Conservation (phyloP, 2,329 filamentous ascomycete species). For the Cyphellophora attinorum region DNA sequence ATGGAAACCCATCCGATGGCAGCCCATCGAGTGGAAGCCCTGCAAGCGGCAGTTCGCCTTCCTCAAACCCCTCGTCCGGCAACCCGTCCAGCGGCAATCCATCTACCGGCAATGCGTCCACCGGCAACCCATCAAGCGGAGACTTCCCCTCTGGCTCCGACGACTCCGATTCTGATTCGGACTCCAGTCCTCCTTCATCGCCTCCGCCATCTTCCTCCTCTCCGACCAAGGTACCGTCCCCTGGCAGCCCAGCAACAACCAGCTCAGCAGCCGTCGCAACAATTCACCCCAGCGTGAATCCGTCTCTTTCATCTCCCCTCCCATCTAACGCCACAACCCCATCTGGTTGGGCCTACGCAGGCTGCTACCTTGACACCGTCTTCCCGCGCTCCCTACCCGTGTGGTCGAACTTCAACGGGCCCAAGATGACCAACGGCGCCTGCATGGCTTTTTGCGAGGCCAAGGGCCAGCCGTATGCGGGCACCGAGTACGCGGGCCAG, state of each 20-base stretch:
- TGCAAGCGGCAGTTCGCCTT: too few relatives aligned
- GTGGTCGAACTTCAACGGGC: conserved; percentile 31
- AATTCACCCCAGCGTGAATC: not conserved
- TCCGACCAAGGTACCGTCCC: not conserved
- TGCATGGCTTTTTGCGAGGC: conserved; percentile 42
- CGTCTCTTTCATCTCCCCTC: not conserved
- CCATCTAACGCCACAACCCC: conserved; percentile 1
- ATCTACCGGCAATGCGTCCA: not conserved
- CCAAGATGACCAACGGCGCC: conserved; percentile 31
- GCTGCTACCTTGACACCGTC: conserved; percentile 34
- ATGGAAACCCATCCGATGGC: not conserved
- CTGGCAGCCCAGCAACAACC: too few relatives aligned
- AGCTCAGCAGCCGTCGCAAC: not conserved
- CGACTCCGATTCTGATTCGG: not conserved
- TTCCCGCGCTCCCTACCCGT: conserved; percentile 29
- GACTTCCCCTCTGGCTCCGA: not conserved
- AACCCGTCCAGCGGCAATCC: not conserved
- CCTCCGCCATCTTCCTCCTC: not conserved
- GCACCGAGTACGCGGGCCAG: conserved; percentile 39
- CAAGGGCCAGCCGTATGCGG: conserved; percentile 37
- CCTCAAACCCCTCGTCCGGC: not conserved
- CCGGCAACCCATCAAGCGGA: not conserved
- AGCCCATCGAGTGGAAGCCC: not conserved
- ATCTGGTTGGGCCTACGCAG: conserved; percentile 17
- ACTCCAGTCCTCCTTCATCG: not conserved